Evolutionary conservation across 2,329 filamentous ascomycete species (phyloP).

Genomic region (Hortaea sp.): DNA sequence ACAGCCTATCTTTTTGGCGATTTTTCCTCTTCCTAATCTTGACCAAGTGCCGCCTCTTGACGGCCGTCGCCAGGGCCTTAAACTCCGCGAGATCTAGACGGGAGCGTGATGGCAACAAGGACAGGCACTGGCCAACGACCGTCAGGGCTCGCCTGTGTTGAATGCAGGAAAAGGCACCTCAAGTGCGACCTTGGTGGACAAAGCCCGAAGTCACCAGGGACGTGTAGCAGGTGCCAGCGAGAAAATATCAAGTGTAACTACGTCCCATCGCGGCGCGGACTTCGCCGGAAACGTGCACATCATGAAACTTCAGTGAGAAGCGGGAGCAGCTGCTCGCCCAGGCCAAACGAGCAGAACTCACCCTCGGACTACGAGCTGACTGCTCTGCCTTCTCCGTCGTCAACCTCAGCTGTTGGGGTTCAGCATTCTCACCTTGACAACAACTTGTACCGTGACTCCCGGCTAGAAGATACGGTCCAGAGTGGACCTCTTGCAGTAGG

Average conservation of each 20-base stretch:
- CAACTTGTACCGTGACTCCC: neutral
- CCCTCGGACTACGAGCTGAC: neutral
- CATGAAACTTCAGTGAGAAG: too few species aligned
- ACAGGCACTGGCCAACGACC: neutral
- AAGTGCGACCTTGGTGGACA: slow-evolving; percentile 1
- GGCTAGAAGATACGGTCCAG: neutral
- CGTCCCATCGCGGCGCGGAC: neutral
- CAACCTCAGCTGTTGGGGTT: neutral
- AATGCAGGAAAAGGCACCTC: slow-evolving; percentile 3
- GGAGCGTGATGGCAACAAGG: too few species aligned
- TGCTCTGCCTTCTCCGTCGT: neutral
- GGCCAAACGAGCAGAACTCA: neutral
- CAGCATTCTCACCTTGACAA: too few species aligned
- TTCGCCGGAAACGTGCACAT: too few species aligned
- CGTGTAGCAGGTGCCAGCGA: neutral
- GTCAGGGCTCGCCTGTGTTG: neutral
- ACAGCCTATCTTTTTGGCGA: too few species aligned
- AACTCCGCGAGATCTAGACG: too few species aligned
- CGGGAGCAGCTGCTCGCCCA: too few species aligned
- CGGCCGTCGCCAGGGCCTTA: too few species aligned
- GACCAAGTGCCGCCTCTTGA: too few species aligned
- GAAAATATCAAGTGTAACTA: neutral
- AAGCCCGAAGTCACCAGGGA: neutral
- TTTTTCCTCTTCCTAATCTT: too few species aligned
- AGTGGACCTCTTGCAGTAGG: neutral